These are phyloP conservation scores for Capronia americana DNA, from an alignment of 2,329 filamentous ascomycete genomes.

Conservation along the genomic window DNA sequence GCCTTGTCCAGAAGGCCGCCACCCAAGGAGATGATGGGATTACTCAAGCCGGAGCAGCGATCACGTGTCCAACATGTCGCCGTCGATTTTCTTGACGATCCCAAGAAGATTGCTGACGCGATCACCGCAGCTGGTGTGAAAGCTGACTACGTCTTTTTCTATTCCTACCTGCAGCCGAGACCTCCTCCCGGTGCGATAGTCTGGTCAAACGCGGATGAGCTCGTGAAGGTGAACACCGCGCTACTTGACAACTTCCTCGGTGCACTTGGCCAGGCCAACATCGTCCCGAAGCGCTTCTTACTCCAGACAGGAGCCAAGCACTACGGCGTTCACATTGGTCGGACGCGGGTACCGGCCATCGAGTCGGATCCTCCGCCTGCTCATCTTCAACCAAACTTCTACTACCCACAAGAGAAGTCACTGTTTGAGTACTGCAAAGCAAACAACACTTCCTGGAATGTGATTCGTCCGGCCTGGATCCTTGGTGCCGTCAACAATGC, in stretches of 20 bases:
- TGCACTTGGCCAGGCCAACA: constrained; percentile 50
- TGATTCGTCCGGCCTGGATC: constrained; percentile 57
- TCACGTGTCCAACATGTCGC: constrained; percentile 52
- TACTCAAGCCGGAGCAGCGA: constrained; percentile 47
- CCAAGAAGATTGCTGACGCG: constrained; percentile 42
- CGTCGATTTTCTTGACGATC: constrained; percentile 46
- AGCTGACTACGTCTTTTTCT: constrained; percentile 60
- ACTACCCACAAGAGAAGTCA: constrained; percentile 61
- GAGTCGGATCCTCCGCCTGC: constrained; percentile 55
- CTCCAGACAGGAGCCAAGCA: constrained; percentile 62
- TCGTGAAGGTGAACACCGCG: constrained; percentile 54
- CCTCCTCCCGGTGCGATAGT: constrained; percentile 53
- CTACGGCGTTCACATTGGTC: constrained; percentile 59
- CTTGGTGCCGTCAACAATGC: constrained; percentile 46
- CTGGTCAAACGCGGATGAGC: constrained; percentile 59
- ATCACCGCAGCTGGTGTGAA: constrained; percentile 33
- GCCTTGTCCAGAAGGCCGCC: constrained; percentile 57
- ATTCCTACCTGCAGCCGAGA: constrained; percentile 60
- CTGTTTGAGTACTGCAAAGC: constrained; percentile 52
- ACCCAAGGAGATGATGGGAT: constrained; percentile 39
- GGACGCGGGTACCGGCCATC: constrained; percentile 51
- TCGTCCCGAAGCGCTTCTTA: constrained; percentile 56
- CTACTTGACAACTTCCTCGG: constrained; percentile 58
- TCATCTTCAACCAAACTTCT: constrained; percentile 59
- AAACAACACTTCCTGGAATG: constrained; percentile 52